A percentile compares a stretch with the other conserved stretches of the same genome.
Evolutionary conservation across 1,139 yeast species (phyloP).

Genomic region (Yamadazyma friedrichii): DNA sequence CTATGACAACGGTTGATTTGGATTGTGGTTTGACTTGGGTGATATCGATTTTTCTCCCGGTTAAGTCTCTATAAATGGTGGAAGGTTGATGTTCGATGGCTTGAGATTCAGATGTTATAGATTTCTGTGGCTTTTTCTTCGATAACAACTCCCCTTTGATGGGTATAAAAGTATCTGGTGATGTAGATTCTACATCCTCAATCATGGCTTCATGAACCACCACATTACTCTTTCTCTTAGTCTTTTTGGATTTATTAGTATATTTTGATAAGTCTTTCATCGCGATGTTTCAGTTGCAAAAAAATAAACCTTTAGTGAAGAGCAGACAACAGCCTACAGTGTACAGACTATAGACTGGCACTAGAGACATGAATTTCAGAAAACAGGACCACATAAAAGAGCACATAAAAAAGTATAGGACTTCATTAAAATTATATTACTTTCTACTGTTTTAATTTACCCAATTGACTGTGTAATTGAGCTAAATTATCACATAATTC

Average conservation of each 20-base stretch:
- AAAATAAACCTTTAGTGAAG: background rate
- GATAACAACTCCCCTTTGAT: background rate
- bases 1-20: constrained; percentile 10
- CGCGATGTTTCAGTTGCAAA: constrained; percentile 1
- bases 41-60: constrained; percentile 39
- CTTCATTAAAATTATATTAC: background rate
- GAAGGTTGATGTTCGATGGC: constrained; percentile 2
- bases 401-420: background rate
- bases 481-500: constrained; percentile 89
- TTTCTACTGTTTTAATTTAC: constrained; percentile 12
- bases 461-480: constrained; percentile 70
- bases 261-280: constrained; percentile 21
- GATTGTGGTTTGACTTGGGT: constrained; percentile 10
- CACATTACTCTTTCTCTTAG: constrained; percentile 8
- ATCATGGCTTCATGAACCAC: constrained; percentile 1
- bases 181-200: background rate
- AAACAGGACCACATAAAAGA: too few species aligned
- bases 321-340: too few species aligned
- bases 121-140: background rate
- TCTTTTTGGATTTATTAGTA: constrained; percentile 11
- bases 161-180: too few species aligned
- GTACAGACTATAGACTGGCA: too few species aligned
- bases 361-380: too few species aligned
- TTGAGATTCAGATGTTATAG: background rate
- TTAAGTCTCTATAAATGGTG: constrained; percentile 41